Conservation (phyloP, 2,329 filamentous ascomycete species). For the Geosmithia morbida region DNA sequence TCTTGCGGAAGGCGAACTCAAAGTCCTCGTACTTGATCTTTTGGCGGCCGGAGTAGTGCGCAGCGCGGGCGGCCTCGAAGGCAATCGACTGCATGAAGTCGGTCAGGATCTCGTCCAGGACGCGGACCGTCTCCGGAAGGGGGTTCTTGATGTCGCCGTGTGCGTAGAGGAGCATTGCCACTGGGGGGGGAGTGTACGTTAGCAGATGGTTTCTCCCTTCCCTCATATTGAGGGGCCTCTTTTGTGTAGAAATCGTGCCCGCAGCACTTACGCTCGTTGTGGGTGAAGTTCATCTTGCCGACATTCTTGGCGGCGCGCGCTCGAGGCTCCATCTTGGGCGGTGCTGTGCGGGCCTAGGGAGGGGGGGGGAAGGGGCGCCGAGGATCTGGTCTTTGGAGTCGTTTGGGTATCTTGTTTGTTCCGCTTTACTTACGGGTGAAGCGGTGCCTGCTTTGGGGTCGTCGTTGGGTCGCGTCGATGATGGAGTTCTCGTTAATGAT, state of each 20-base stretch:
- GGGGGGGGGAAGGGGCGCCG: no score
- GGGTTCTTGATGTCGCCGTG: slow-evolving; percentile 68
- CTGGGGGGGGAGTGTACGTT: slow-evolving; percentile 20
- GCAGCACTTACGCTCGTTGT: slow-evolving; percentile 52
- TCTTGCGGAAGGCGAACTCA: slow-evolving; percentile 80
- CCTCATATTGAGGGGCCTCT: neutral
- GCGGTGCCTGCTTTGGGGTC: no score
- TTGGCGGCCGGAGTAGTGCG: slow-evolving; percentile 74
- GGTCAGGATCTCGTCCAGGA: slow-evolving; percentile 89
- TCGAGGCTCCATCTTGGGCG: slow-evolving; percentile 53
- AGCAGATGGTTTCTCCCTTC: neutral
- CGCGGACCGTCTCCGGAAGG: slow-evolving; percentile 68
- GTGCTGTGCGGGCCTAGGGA: neutral
- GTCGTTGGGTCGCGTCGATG: no score
- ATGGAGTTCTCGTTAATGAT: no score
- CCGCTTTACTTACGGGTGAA: neutral
- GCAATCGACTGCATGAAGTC: slow-evolving; percentile 93
- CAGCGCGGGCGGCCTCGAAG: slow-evolving; percentile 75
- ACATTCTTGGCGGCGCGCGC: slow-evolving; percentile 68
- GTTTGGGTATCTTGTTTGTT: neutral
- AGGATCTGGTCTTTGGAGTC: neutral
- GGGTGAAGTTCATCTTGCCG: slow-evolving; percentile 67
- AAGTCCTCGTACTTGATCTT: slow-evolving; percentile 99
- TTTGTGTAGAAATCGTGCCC: no score
- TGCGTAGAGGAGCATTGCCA: slow-evolving; percentile 61